These are phyloP conservation scores for Colletotrichum chrysophilum DNA, from an alignment of 2,329 filamentous ascomycete species.

Conservation along the genomic window DNA sequence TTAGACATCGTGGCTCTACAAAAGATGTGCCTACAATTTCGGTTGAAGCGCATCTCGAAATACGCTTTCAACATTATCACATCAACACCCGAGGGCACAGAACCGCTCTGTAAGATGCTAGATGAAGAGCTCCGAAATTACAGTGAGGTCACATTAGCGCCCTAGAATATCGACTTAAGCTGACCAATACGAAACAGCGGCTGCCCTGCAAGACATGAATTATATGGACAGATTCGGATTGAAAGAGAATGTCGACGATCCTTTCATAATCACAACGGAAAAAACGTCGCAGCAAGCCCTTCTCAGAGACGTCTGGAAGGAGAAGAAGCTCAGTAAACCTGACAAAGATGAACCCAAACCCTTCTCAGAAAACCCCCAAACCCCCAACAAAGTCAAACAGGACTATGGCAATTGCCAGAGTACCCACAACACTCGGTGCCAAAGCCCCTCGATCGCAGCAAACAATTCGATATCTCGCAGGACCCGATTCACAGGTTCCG, in stretches of 20 bases:
- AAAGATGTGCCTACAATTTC: too few species aligned
- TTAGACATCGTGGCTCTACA: too few species aligned
- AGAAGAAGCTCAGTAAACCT: too few species aligned
- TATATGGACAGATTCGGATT: not conserved
- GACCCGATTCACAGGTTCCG: not conserved
- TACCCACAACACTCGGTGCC: too few species aligned
- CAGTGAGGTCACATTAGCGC: not conserved
- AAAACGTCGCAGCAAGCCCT: not conserved
- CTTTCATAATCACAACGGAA: not conserved
- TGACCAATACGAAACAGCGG: not conserved
- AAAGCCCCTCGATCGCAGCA: too few species aligned
- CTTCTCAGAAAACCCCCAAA: too few species aligned
- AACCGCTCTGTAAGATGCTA: not conserved
- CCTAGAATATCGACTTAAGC: not conserved
- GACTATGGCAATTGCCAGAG: too few species aligned
- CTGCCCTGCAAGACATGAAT: not conserved
- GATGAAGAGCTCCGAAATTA: not conserved
- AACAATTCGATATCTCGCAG: not conserved
- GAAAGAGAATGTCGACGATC: not conserved
- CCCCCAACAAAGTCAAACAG: too few species aligned
- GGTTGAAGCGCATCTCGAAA: too few species aligned
- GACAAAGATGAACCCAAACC: too few species aligned
- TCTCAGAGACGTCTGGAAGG: not conserved
- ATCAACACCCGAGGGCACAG: too few species aligned
- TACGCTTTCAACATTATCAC: too few species aligned